Evolutionary conservation across 805 yeast genomes (phyloP).

Genomic region (Komagataella populi): DNA sequence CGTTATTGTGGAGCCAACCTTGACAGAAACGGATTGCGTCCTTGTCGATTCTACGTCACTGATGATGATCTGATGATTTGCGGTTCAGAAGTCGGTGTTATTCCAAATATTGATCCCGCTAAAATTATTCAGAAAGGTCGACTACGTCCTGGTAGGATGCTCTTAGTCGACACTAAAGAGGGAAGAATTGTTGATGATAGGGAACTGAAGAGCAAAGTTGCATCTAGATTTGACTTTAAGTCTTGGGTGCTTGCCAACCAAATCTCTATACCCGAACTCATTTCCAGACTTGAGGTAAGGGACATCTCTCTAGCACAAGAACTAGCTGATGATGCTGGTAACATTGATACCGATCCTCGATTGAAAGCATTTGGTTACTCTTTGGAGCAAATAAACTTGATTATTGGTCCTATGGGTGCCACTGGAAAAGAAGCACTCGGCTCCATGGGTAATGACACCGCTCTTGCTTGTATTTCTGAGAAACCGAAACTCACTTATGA

Average conservation of each 20-base stretch:
- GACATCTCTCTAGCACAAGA: slow-evolving; percentile 14
- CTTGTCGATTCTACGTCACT: slow-evolving; percentile 94
- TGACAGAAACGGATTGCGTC: slow-evolving; percentile 95
- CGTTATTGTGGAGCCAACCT: slow-evolving; percentile 97
- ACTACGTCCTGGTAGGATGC: slow-evolving; percentile 91
- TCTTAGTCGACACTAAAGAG: slow-evolving; percentile 84
- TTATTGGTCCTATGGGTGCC: slow-evolving; percentile 87
- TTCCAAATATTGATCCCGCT: slow-evolving; percentile 66
- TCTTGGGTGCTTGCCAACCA: slow-evolving; percentile 84
- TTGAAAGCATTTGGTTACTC: slow-evolving; percentile 84
- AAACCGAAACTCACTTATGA: slow-evolving; percentile 87
- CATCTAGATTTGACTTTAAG: slow-evolving; percentile 80
- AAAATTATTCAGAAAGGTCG: slow-evolving; percentile 83
- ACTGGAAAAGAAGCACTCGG: slow-evolving; percentile 92
- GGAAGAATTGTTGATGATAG: slow-evolving; percentile 91
- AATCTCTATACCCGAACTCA: slow-evolving; percentile 70
- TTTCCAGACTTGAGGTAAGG: slow-evolving; percentile 38
- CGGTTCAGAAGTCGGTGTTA: slow-evolving; percentile 97
- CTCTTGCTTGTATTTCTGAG: slow-evolving; percentile 86
- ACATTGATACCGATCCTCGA: slow-evolving; percentile 70
- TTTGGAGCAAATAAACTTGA: slow-evolving; percentile 75
- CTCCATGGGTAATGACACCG: slow-evolving; percentile 97
- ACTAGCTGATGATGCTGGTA: slow-evolving; percentile 13
- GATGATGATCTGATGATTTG: slow-evolving; percentile 92
- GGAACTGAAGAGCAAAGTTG: slow-evolving; percentile 68